These are phyloP conservation scores for Penicillium sp. DNA, from an alignment of 2,329 filamentous ascomycete genomes.

Conservation along the genomic window DNA sequence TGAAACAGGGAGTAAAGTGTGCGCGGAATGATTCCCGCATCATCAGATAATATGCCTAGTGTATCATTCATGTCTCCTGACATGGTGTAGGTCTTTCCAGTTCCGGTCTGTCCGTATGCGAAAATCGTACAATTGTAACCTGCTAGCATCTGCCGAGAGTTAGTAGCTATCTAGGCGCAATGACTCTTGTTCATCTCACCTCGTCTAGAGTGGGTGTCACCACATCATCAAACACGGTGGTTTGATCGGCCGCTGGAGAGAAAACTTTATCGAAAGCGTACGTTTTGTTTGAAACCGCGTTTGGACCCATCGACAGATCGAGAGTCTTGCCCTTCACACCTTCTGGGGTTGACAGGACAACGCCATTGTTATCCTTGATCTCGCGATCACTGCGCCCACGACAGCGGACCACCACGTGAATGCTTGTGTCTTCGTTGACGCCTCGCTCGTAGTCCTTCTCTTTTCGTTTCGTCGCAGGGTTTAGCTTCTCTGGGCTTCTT, in stretches of 20 bases:
- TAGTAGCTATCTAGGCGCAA: not conserved
- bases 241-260: conserved; percentile 89
- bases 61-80: conserved; percentile 94
- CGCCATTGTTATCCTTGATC: conserved; percentile 89
- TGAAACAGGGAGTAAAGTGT: conserved; percentile 84
- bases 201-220: conserved; percentile 91
- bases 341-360: conserved; percentile 77
- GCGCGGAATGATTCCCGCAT: conserved; percentile 91
- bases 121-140: conserved; percentile 99
- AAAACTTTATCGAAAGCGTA: conserved; percentile 98
- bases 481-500: conserved; percentile 48
- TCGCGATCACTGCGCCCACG: conserved; percentile 90
- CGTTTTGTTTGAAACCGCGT: conserved; percentile 89
- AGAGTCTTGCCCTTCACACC: conserved; percentile 84
- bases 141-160: conserved; percentile 69
- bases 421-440: conserved; percentile 81
- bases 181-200: conserved; percentile 52
- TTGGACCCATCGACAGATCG: conserved; percentile 88
- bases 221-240: conserved; percentile 92
- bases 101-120: conserved; percentile 96
- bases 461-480: conserved; percentile 74
- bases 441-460: conserved; percentile 79
- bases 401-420: conserved; percentile 95
- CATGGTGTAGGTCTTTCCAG: conserved; percentile 99
- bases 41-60: conserved; percentile 81